Conservation (phyloP, 495 filamentous ascomycete genomes). For the Jackrogersella minutella region DNA sequence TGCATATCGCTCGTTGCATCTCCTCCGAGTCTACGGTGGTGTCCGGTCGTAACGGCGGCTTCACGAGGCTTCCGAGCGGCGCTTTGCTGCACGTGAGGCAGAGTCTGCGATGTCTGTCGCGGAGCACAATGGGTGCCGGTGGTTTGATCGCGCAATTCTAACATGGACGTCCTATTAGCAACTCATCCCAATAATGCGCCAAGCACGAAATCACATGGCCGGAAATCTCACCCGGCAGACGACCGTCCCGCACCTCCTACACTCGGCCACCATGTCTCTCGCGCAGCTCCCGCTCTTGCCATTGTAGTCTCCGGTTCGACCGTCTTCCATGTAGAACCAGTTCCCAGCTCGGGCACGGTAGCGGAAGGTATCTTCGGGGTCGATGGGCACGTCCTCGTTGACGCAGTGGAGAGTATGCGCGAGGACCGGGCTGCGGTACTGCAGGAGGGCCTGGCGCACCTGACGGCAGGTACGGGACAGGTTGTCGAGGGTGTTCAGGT, state of each 20-base stretch:
- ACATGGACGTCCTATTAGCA: slow-evolving; percentile 1
- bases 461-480: slow-evolving; percentile 83
- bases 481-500: slow-evolving; percentile 84
- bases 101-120: slow-evolving; percentile 77
- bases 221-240: slow-evolving; percentile 74
- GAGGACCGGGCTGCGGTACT: slow-evolving; percentile 75
- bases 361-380: slow-evolving; percentile 57
- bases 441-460: slow-evolving; percentile 75
- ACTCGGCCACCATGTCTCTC: slow-evolving; percentile 83
- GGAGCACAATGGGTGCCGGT: slow-evolving; percentile 66
- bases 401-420: slow-evolving; percentile 78
- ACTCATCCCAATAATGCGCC: not conserved
- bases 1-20: slow-evolving; percentile 70
- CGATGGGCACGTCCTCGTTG: slow-evolving; percentile 65
- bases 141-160: slow-evolving; percentile 89
- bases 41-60: slow-evolving; percentile 39
- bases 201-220: not conserved
- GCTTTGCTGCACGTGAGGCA: slow-evolving; percentile 75
- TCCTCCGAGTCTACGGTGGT: slow-evolving; percentile 48
- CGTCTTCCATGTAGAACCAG: slow-evolving; percentile 61
- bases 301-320: slow-evolving; percentile 46
- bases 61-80: slow-evolving; percentile 61
- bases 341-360: slow-evolving; percentile 60
- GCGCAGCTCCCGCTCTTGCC: slow-evolving; percentile 80
- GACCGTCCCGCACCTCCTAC: slow-evolving; percentile 75